These are phyloP conservation scores for Fragaria iinumae DNA, from an alignment of 306 rosid species.

Conservation along the genomic window DNA sequence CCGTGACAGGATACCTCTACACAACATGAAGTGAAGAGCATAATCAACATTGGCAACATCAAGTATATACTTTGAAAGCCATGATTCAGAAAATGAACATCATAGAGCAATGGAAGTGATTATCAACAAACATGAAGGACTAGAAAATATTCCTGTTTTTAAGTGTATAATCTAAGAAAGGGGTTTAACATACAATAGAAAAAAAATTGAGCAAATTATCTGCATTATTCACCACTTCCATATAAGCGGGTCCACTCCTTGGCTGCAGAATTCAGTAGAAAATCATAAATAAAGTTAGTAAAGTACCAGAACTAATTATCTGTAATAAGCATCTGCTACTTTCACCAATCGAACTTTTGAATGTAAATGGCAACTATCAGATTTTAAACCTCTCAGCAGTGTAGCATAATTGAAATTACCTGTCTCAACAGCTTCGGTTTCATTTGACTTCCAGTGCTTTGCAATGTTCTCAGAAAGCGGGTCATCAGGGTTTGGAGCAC, in stretches of 20 bases:
- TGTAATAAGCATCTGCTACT: neutral
- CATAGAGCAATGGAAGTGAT: neutral
- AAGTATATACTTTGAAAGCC: neutral
- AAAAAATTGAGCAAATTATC: neutral
- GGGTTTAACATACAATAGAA: neutral
- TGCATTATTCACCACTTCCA: slow-evolving; percentile 72
- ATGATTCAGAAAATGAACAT: neutral
- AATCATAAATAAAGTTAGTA: slow-evolving; percentile 6
- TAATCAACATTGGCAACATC: neutral
- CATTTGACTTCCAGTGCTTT: slow-evolving; percentile 80
- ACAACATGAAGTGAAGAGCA: neutral
- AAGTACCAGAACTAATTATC: neutral
- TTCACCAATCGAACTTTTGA: neutral
- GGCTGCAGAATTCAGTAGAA: slow-evolving; percentile 47
- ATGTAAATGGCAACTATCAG: neutral
- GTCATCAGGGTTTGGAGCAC: slow-evolving; percentile 91
- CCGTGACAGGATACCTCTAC: neutral
- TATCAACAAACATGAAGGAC: slow-evolving; percentile 5
- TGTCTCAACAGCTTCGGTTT: slow-evolving; percentile 80
- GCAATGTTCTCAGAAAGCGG: slow-evolving; percentile 91
- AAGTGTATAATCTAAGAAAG: neutral
- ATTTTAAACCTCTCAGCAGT: neutral
- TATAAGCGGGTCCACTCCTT: slow-evolving; percentile 93
- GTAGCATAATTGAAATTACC: slow-evolving; percentile 30
- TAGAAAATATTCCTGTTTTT: neutral